Evolutionary conservation across 805 yeast genomes (phyloP), one percentile per base, ranked within the genome.

Genomic region (Lipomyces chichibuensis): DNA sequence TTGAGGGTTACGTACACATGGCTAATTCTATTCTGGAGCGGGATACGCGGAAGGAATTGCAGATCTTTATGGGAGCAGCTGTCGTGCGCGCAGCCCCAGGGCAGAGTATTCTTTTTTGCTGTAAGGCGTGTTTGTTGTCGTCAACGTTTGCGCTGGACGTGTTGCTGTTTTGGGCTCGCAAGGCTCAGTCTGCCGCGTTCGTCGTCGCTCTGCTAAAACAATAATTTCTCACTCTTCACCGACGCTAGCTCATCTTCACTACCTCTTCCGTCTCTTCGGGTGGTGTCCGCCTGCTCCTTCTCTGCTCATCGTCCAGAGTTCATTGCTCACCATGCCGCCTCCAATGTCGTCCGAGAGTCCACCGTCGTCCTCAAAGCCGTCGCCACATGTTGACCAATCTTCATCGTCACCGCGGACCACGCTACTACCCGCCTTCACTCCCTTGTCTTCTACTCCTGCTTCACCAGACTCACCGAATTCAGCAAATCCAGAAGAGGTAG

Each of bases 341-440:
- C 37, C 55, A 17, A 52, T 52, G 55, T 29, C 55, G 32, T 52
- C 55, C 55, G 33, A 20, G 14, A 52, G 55, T 29, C 55, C 55
- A 17, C 55, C 55, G 33, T 11, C 55, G n/a, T 25, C 55, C 3
- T 23, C 55, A 5, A 29, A 4, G 14, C 8, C 27, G 33, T 23
- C 55, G 55, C 55, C 55, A 52, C 55, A 52, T 2, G 33, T 13
- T 13, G 33, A 52, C 33, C 33, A 20, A 25, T 52, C 55, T n/a
- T 29, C 29, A 5, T 25, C 29, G 33, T 25, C 55, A 11, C 17
- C 55, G 20, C 33, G 55, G 55, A 5, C 55, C 11, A n/a, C 62
- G 62, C 60, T 62, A 23, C 51, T 62, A 14, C 65, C 65, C 9
- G 56, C 65, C 17, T 62, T 62, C 62, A n/a, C 62, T 9, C 65